phyloP scores from a whole-genome alignment of 1,284 basidiomycete genomes.

The Pascua guehoae region DNA sequence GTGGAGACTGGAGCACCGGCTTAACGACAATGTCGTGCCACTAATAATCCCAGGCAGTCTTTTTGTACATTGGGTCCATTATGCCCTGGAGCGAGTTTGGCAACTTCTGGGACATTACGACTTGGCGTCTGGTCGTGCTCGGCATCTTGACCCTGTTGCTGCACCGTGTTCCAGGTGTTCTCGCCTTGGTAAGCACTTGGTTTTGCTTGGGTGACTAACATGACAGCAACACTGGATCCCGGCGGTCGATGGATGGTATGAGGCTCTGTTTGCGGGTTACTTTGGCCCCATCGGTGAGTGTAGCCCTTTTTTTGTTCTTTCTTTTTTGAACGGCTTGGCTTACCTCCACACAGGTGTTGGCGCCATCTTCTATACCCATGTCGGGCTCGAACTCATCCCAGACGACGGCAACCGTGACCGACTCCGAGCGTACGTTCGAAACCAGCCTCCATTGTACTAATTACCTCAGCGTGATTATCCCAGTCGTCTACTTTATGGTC shows the following conservation, averaged over 20 bases:
- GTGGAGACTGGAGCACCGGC: too few relatives aligned
- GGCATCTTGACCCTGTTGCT: conserved; percentile 73
- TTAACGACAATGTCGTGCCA: too few relatives aligned
- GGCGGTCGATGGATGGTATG: conserved; percentile 40
- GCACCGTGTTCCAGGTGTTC: conserved; percentile 72
- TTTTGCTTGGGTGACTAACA: not conserved
- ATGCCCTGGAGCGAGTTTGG: conserved; percentile 63
- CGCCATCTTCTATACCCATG: conserved; percentile 54
- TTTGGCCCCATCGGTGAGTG: conserved; percentile 47
- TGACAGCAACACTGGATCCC: conserved; percentile 40
- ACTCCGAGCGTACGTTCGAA: conserved; percentile 31
- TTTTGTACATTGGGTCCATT: conserved; percentile 87
- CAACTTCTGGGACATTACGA: conserved; percentile 56
- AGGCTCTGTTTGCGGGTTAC: conserved; percentile 46
- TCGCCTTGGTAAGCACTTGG: conserved; percentile 54
- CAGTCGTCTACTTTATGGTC: conserved; percentile 55
- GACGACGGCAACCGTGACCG: conserved; percentile 47
- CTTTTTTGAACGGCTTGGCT: conserved; percentile 6
- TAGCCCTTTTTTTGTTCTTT: conserved; percentile 22
- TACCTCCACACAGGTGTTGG: conserved; percentile 44
- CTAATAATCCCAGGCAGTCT: conserved; percentile 47
- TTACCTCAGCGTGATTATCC: conserved; percentile 42
- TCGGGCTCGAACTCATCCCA: conserved; percentile 51
- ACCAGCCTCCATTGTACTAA: not conserved
- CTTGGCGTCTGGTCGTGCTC: conserved; percentile 77